phyloP scores from a whole-genome alignment of 139 green algal genomes.

The Asterochloris sp. region DNA sequence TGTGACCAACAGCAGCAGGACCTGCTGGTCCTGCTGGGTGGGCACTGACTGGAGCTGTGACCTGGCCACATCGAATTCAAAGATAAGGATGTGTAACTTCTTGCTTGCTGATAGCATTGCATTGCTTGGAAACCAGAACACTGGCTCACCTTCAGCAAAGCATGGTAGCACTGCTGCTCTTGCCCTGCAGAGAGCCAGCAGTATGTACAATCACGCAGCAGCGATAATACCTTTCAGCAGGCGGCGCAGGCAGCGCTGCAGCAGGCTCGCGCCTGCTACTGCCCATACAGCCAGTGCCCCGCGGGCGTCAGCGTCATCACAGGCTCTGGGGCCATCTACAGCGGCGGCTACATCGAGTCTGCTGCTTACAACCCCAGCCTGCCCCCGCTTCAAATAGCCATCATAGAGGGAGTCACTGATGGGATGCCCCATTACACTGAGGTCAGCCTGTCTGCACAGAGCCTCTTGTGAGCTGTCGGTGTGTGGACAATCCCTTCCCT shows the following conservation, averaged over 20 bases:
- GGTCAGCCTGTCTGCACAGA: constrained; percentile 11
- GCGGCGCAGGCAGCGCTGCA: background rate
- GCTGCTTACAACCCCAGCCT: constrained; percentile 87
- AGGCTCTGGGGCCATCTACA: constrained; percentile 41
- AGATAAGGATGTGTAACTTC: too few relatives aligned
- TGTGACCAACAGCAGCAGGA: too few relatives aligned
- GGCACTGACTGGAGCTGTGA: too few relatives aligned
- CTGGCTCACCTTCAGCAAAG: background rate
- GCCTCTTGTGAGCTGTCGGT: background rate
- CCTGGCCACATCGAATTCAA: too few relatives aligned
- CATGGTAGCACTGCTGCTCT: background rate
- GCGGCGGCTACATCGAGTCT: constrained; percentile 71
- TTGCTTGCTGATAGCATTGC: too few relatives aligned
- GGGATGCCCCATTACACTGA: constrained; percentile 53
- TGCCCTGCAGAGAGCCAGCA: constrained; percentile 16
- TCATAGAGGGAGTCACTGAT: constrained; percentile 56
- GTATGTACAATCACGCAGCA: background rate
- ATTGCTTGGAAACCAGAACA: too few relatives aligned
- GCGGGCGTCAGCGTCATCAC: constrained; percentile 64
- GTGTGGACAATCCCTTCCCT: background rate
- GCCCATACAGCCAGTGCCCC: constrained; percentile 75
- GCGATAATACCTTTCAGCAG: constrained; percentile 8
- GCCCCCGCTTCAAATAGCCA: constrained; percentile 69
- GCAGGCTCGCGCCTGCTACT: constrained; percentile 50
- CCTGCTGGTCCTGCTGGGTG: too few relatives aligned